Conservation (phyloP, 225 moss, liverwort and hornwort species). For the Pseudoscleropodium purum region DNA sequence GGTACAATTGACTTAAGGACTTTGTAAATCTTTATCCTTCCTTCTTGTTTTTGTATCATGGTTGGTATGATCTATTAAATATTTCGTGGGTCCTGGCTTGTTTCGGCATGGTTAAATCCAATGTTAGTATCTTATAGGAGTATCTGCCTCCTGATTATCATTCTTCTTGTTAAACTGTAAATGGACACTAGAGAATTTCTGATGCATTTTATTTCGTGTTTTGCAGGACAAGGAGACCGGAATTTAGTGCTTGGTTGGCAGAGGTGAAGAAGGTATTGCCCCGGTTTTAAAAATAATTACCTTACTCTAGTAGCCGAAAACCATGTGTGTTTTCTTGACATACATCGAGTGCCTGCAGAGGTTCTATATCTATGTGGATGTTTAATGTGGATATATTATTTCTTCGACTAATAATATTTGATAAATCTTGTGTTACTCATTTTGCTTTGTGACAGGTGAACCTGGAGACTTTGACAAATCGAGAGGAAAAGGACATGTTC, state of each 20-base stretch:
- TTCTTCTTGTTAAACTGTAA: neutral
- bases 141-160: neutral
- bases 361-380: neutral
- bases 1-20: neutral
- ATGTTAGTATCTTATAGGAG: neutral
- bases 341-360: neutral
- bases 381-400: neutral
- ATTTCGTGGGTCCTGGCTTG: neutral
- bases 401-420: neutral
- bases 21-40: neutral
- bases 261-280: constrained; percentile 91
- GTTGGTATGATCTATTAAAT: neutral
- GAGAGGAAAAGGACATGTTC: constrained; percentile 98
- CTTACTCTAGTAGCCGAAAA: neutral
- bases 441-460: constrained; percentile 61
- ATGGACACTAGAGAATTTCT: neutral
- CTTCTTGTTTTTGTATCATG: neutral
- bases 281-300: neutral
- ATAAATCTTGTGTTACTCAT: neutral
- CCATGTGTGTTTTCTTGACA: neutral
- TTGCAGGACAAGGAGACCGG: constrained; percentile 80
- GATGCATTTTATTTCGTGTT: neutral
- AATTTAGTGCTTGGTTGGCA: constrained; percentile 91
- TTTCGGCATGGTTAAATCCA: neutral
- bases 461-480: constrained; percentile 73